Base-by-base conservation (phyloP, 345 rosid genomes). In the Lepidium didymum region DNA sequence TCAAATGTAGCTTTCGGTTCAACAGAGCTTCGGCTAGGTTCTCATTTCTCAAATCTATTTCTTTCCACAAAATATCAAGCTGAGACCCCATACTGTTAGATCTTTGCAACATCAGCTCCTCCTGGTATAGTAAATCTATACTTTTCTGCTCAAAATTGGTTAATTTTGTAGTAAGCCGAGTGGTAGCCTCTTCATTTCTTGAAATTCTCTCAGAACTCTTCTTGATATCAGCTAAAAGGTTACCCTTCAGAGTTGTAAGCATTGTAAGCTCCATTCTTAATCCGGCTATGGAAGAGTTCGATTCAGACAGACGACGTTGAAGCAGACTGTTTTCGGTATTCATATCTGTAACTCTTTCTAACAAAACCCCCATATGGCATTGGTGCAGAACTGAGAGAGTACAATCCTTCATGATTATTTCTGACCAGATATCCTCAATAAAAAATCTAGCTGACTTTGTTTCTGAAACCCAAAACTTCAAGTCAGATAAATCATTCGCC, bases 371-470 rank as follows among this genome's bases (percentile, higher is more conserved):
- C 87, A 84, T 89, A 71, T 94, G 95, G 78, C 99, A 94, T 40
- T 85, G 85, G 61, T 94, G 96, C 64, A 94, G 74, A 63, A 90
- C 90, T 29, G 99, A 87, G 51, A 94, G 71, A 62, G 95, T 92
- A 83, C 95, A 91, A 56, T 91, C 99, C 80, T 92, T 89, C 69
- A 73, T 81, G 53, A 91, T 79, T 60, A 94, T 86, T 80, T 82
- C 97, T 12, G 99, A 87, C 97, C 99, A 94, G 67, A 94, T 72
- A 69, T 94, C 97, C 75, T 91, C 99, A 73, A 94, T 83, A 84
- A 82, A 82, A 35, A 87, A 80, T 40, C 78, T 73, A 74, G 82
- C 82, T 64, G 82, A 58, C 78, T 76, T 89, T 7, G 87, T 83
- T 66, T 91, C 81, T 29, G 76, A 82, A 74, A 85, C 49, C 47